Evolutionary conservation across 208 protist species (phyloP), one percentile per base, ranked within the genome.

Genomic region (Acanthamoeba comandoni): DNA sequence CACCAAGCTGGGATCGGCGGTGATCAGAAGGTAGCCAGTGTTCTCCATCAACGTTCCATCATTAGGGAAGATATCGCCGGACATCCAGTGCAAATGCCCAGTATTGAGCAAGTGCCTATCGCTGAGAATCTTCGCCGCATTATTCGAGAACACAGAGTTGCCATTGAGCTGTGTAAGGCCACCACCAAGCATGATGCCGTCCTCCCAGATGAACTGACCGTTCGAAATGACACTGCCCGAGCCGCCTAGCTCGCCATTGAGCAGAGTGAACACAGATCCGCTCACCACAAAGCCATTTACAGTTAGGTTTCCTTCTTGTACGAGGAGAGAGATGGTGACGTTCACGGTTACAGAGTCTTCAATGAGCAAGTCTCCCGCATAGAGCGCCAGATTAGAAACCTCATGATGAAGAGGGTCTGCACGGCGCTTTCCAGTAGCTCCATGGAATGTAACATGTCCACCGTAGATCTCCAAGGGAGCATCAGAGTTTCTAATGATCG

Each of bases 11-110:
- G 39, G 12, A 13, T 35, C 48, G 71, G 26, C 71, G 9, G n/a
- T 22, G 43, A 22, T 48, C n/a, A 67, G 75, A 52, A 26, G 51
- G 17, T 31, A 67, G 53, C 75, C 75, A 13, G 9, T 65, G 75
- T 85, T 85, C 58, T 65, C 58, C 55, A 85, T 11, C 31, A 85
- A 67, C 29, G 48, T 48, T 17, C 75, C 75, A 35, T 19, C 29
- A 29, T 43, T 43, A 19, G 75, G 75, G 31, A 49, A 85, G 31
- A 85, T 85, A 9, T 52, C 65, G 75, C 75, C 75, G 9, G 17
- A 17, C 17, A 22, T 35, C 75, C 75, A 85, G 55, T 85, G 75
- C 26, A 82, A 24, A 13, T 48, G 19, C 15, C 71, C 71, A 29
- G 24, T 62, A 53, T 82, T 82, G 71, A 82, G 52, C 9, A 82